A percentile compares a stretch with the other conserved stretches of the same genome.
phyloP scores from a whole-genome alignment of 192 early-diverging fungal species.

The Podila epicladia region DNA sequence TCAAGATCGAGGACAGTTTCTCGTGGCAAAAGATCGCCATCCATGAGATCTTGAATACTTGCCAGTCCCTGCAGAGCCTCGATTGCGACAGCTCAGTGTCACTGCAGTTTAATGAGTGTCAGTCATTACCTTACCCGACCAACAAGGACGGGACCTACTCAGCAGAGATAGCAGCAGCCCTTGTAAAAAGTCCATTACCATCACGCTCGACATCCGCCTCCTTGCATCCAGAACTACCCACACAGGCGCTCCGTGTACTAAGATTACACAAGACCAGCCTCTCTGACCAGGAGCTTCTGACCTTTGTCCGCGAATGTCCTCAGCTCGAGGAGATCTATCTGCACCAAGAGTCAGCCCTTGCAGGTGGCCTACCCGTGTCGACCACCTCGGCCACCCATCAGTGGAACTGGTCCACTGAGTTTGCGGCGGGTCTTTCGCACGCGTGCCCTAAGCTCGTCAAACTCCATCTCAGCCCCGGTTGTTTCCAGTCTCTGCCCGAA shows the following conservation, averaged over 20 bases:
- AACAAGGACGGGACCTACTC: neutral
- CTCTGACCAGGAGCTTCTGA: conserved; percentile 5
- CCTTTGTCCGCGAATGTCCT: conserved; percentile 3
- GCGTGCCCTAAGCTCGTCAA: conserved; percentile 14
- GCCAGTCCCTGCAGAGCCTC: conserved; percentile 11
- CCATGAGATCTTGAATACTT: conserved; percentile 5
- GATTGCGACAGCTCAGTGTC: conserved; percentile 21
- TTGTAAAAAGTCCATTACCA: neutral
- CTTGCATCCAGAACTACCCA: neutral
- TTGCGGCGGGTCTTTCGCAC: neutral
- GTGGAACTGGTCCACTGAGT: conserved; percentile 13
- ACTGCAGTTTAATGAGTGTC: neutral
- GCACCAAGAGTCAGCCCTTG: conserved; percentile 3
- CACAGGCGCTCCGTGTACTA: neutral
- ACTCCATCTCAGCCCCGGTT: conserved; percentile 6
- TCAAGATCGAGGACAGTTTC: conserved; percentile 16
- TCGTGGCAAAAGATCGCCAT: conserved; percentile 22
- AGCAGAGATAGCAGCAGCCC: no score
- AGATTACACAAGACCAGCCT: conserved; percentile 10
- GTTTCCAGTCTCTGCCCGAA: conserved; percentile 10
- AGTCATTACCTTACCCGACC: neutral
- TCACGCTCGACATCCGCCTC: neutral
- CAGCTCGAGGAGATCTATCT: conserved; percentile 16
- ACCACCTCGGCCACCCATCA: conserved; percentile 3
- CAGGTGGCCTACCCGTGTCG: neutral